Percentiles rank a stretch among this genome's conserved stretches.
These are phyloP conservation scores for Cyberlindnera maritima DNA, from an alignment of 805 yeast genomes.

Conservation along the genomic window DNA sequence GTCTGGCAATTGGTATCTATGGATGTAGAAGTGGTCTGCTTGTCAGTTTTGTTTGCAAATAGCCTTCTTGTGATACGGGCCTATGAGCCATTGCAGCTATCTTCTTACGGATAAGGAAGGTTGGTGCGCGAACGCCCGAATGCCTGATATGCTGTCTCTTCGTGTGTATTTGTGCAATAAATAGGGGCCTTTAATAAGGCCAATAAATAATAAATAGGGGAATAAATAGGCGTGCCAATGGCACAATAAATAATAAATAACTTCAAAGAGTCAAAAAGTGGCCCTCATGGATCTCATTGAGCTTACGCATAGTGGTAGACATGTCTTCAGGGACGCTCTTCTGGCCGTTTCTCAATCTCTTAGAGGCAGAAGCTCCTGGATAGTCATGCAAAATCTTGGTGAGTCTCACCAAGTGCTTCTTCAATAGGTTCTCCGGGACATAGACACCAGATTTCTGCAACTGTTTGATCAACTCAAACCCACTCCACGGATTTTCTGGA, in stretches of 20 bases:
- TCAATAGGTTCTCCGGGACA: slow-evolving; percentile 14
- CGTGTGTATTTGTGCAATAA: slow-evolving; percentile 1
- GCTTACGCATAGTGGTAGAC: slow-evolving; percentile 8
- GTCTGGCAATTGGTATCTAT: neutral
- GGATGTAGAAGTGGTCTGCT: too few relatives aligned
- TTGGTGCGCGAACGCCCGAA: neutral
- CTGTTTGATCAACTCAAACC: slow-evolving; percentile 18
- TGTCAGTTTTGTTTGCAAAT: too few relatives aligned
- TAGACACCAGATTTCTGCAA: slow-evolving; percentile 20
- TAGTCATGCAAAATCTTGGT: slow-evolving; percentile 14
- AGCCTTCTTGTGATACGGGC: too few relatives aligned
- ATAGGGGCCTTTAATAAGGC: slow-evolving; percentile 1
- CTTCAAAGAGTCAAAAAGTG: neutral
- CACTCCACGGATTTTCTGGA: slow-evolving; percentile 25
- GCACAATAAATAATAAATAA: slow-evolving; percentile 3
- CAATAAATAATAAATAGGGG: slow-evolving; percentile 10
- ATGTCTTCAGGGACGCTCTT: slow-evolving; percentile 14
- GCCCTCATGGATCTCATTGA: slow-evolving; percentile 15
- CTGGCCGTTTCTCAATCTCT: slow-evolving; percentile 3
- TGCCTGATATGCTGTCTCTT: too few relatives aligned
- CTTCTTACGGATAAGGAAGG: slow-evolving; percentile 1
- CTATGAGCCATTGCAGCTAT: too few relatives aligned
- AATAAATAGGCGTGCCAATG: neutral
- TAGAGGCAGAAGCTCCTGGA: slow-evolving; percentile 7
- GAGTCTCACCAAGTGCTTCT: slow-evolving; percentile 17